Evolutionary conservation across 768 basidiomycete genomes (phyloP), one percentile per base, ranked within the genome.

Genomic region (Lanmaoa rubissima): DNA sequence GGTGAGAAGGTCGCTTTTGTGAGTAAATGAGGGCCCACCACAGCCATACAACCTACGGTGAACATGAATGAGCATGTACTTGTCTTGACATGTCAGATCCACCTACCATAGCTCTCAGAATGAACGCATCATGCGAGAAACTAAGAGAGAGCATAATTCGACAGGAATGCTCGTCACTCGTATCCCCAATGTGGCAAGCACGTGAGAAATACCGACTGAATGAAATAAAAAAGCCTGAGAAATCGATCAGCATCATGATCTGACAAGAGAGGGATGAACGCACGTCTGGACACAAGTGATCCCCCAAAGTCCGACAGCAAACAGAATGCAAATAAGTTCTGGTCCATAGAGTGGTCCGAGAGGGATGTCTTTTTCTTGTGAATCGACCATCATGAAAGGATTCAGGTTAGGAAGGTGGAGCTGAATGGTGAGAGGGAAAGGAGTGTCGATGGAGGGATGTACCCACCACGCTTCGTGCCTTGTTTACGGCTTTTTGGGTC

Each of bases 271-370:
- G 14, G 1, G 32, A 55, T 41, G 44, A 39, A 55, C 57, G 28
- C 39, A 65, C 65, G 65, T 56, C 35, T 65, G 64, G 7, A 57
- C 53, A 44, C 64, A 65, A 39, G 64, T 67, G 44, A 66, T 57
- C 8, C 65, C 65, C 65, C 65, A 65, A 12, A 65, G 65, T 21
- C 57, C 64, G 36, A 66, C 62, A 24, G 65, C 47, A 44, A 64
- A 51, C 11, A 65, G 16, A 40, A 56, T 48, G 4, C 52, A 58
- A 44, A 65, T 32, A 16, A 65, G 64, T 16, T 61, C 58, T 3
- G 64, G 42, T 42, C 64, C 64, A 32, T 54, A 56, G 26, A 62
- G 16, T 7, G 21, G 21, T 12, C 19, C 16, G 14, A 65, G 17
- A 26, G 48, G 26, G 35, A 48, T 3, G 11, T 28, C 28, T 24